Evolutionary conservation across 2,329 filamentous ascomycete species (phyloP).

Genomic region (Plectosphaerella plurivora): DNA sequence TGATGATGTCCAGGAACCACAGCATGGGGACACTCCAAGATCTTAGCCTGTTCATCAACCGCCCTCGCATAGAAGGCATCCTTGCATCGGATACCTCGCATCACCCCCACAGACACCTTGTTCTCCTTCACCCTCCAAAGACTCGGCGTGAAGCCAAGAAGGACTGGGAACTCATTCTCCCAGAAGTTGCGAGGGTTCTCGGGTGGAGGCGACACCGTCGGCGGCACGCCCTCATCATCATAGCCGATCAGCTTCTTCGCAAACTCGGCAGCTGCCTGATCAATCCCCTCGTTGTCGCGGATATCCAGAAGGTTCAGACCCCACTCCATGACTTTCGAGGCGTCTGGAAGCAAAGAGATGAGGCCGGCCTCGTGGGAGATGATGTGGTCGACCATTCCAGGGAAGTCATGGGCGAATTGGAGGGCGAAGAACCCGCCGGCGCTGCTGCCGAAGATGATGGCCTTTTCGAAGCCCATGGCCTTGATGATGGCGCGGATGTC

Average conservation of each 20-base stretch:
- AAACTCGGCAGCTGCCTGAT: conserved; percentile 14
- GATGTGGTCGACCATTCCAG: conserved; percentile 20
- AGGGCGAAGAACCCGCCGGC: conserved; percentile 21
- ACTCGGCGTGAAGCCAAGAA: conserved; percentile 17
- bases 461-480: conserved; percentile 18
- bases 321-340: conserved; percentile 16
- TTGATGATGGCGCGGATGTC: conserved; percentile 23
- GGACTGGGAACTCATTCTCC: conserved; percentile 19
- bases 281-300: conserved; percentile 14
- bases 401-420: conserved; percentile 24
- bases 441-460: conserved; percentile 24
- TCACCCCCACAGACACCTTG: conserved; percentile 20
- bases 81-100: conserved; percentile 16
- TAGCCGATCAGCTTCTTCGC: conserved; percentile 16
- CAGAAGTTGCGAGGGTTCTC: conserved; percentile 21
- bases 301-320: conserved; percentile 15
- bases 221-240: conserved; percentile 18
- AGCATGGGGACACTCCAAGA: conserved; percentile 18
- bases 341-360: conserved; percentile 18
- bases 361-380: conserved; percentile 24
- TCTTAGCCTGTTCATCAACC: conserved; percentile 19
- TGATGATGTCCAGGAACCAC: conserved; percentile 24
- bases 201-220: conserved; percentile 11
- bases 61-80: conserved; percentile 23
- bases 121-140: conserved; percentile 18